These are phyloP conservation scores for Triticum dicoccoides DNA, from an alignment of 176 grass and related monocot genomes.

Conservation along the genomic window DNA sequence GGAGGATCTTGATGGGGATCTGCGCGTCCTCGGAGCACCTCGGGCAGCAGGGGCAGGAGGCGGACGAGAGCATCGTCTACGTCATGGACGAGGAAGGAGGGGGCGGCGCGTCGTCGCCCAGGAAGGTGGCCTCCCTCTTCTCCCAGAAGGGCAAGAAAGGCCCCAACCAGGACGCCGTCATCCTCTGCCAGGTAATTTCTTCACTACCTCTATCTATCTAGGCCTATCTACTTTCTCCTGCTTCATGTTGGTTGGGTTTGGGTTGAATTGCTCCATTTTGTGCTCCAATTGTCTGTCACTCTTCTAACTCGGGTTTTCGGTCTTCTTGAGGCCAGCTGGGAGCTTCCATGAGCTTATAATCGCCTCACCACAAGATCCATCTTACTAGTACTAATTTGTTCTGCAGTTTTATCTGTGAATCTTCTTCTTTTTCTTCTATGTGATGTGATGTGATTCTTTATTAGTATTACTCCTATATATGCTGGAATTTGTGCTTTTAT, in stretches of 20 bases:
- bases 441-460: neutral
- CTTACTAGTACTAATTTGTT: neutral
- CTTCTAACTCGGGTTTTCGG: neutral
- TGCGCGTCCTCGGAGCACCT: constrained; percentile 57
- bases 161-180: constrained; percentile 88
- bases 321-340: neutral
- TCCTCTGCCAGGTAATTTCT: constrained; percentile 69
- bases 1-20: constrained; percentile 49
- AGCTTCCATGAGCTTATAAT: neutral
- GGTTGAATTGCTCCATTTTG: neutral
- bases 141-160: constrained; percentile 93
- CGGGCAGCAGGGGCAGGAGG: constrained; percentile 31
- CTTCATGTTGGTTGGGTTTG: neutral
- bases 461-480: neutral
- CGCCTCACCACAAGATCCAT: neutral
- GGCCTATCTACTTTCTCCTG: neutral
- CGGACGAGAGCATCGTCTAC: constrained; percentile 77
- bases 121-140: constrained; percentile 75
- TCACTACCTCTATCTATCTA: neutral
- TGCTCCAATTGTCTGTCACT: neutral
- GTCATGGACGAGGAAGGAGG: constrained; percentile 44
- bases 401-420: neutral
- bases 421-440: neutral
- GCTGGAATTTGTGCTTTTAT: neutral
- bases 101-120: neutral